Evolutionary conservation across 192 early-diverging fungal genomes (phyloP), one percentile per base, ranked within the genome.

Genomic region (Mortierella alpina): DNA sequence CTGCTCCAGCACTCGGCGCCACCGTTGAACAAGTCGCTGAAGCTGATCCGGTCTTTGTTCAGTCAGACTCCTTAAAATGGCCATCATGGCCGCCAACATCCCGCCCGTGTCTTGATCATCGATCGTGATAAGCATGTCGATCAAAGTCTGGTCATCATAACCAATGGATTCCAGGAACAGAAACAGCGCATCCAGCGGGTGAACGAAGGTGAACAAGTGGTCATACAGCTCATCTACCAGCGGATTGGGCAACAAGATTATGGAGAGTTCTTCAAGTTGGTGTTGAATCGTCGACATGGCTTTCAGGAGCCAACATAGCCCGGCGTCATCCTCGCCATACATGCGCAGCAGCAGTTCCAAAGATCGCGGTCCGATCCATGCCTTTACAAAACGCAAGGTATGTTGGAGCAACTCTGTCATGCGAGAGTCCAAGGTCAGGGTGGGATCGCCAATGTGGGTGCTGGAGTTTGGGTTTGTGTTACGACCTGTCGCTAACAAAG

Each of bases 291-390:
- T 23, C 2, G 60, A 52, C 45, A 71, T 56, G 39, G 53, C 59
- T 42, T 17, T 67, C 51, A 80, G 46, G n/a, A 80, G 60, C 77
- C 77, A 72, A 2, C 70, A 71, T 0, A 80, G 8, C 17, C 65
- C 69, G 5, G 77, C 59, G 51, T 80, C 77, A 54, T 80, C 77
- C 17, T 80, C 70, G 7, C 70, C 77, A 54, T 68, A 80, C 39
- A 80, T 56, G 11, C 1, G 55, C n/a, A 80, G 44, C 11, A 80
- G 15, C n/a, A 51, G 1, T 5, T 18, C 13, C 6, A 80, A 11
- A 0, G 77, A 72, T 3, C 18, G 23, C 0, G 70, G 66, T 2
- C 77, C 77, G 1, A 68, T 18, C 77, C 77, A 80, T 1, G 42
- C 2, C 4, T 41, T 18, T 14, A 58, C 17, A 44, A 68, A 68